Conservation (phyloP, 805 yeast species). For the Yarrowia divulgata region DNA sequence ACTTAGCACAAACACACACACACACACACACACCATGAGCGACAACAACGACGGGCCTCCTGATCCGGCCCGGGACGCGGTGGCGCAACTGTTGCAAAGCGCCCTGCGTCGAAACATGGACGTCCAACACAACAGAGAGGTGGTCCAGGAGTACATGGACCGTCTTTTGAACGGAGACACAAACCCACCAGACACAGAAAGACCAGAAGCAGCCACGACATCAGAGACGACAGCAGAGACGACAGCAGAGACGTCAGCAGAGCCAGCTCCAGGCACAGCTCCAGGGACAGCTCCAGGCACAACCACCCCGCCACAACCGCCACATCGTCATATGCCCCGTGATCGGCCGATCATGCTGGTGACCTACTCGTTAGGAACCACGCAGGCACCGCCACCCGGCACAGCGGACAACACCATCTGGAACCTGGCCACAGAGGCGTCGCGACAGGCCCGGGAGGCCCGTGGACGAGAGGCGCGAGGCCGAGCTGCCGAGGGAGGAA, state of each 20-base stretch:
- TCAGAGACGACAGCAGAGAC: neutral
- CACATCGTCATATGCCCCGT: neutral
- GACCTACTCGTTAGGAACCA: conserved; percentile 2
- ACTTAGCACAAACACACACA: neutral
- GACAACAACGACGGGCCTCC: conserved; percentile 26
- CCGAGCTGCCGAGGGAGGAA: conserved; percentile 4
- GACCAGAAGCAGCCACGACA: neutral
- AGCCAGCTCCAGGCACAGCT: too few species aligned
- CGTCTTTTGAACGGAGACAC: conserved; percentile 18
- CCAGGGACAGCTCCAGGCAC: neutral
- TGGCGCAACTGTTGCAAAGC: conserved; percentile 23
- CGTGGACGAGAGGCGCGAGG: conserved; percentile 13
- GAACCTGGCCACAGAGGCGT: conserved; percentile 7
- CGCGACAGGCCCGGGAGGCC: conserved; percentile 20
- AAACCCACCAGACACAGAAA: neutral
- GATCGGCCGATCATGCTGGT: conserved; percentile 23
- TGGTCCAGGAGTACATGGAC: conserved; percentile 31
- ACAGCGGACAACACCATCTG: conserved; percentile 1
- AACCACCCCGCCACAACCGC: neutral
- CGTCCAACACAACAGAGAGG: conserved; percentile 26
- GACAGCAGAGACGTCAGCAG: neutral
- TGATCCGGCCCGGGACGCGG: conserved; percentile 36
- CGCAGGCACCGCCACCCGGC: neutral
- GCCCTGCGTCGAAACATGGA: conserved; percentile 23
- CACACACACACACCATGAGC: conserved; percentile 6